These are phyloP conservation scores for Cladosporium sp. DNA, from an alignment of 2,329 filamentous ascomycete species.

Conservation along the genomic window DNA sequence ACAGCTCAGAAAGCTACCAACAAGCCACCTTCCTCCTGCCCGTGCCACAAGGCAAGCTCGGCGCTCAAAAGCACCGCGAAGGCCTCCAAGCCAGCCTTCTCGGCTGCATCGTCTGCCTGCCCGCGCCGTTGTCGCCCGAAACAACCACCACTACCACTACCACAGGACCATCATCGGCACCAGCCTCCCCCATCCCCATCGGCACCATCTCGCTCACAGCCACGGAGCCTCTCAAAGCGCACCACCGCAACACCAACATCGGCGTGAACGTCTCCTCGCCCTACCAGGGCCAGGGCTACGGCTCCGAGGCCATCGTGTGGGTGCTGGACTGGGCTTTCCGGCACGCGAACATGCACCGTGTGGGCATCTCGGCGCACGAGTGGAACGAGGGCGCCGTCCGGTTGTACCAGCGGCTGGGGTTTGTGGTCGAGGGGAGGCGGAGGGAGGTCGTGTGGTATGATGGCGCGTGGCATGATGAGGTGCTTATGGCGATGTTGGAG, in stretches of 20 bases:
- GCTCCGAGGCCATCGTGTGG: conserved; percentile 46
- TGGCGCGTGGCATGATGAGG: conserved; percentile 33
- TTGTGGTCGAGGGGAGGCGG: conserved; percentile 41
- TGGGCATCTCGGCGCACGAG: conserved; percentile 34
- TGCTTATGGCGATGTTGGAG: conserved; percentile 38
- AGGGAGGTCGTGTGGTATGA: conserved; percentile 43
- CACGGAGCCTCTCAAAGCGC: conserved; percentile 20
- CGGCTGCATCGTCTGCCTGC: conserved; percentile 36
- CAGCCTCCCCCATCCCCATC: conserved; percentile 26
- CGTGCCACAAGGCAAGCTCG: conserved; percentile 28
- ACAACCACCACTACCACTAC: conserved; percentile 1
- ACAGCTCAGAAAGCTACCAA: conserved; percentile 13
- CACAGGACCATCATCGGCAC: no score
- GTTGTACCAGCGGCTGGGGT: conserved; percentile 45
- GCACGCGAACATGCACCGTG: conserved; percentile 42
- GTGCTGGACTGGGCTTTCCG: conserved; percentile 45
- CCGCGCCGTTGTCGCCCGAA: conserved; percentile 15
- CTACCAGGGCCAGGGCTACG: conserved; percentile 43
- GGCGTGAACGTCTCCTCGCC: conserved; percentile 34
- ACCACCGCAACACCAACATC: conserved; percentile 43
- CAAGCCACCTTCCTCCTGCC: conserved; percentile 21
- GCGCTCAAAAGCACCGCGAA: conserved; percentile 25
- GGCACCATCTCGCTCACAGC: conserved; percentile 31
- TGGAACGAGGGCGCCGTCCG: conserved; percentile 42
- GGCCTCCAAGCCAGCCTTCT: conserved; percentile 29